Evolutionary conservation across 768 basidiomycete species (phyloP).

Genomic region (Lentinula aciculospora): DNA sequence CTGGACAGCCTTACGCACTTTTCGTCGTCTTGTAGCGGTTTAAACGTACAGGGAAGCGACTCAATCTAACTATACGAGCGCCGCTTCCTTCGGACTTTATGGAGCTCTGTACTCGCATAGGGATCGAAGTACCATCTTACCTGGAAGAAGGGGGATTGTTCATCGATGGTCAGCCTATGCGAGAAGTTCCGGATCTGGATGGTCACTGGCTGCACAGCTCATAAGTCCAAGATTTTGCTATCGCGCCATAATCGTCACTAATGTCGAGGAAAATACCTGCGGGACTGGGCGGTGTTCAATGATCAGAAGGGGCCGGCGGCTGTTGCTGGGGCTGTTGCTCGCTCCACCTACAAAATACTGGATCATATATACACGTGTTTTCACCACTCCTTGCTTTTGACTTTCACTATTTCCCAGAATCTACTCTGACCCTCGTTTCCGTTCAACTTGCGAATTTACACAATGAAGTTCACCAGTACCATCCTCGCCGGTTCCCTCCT

Average conservation of each 20-base stretch:
- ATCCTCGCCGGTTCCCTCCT: neutral
- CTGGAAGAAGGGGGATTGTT: slow-evolving; percentile 40
- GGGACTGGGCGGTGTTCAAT: no score
- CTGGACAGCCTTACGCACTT: no score
- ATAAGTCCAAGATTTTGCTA: no score
- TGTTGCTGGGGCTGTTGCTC: neutral
- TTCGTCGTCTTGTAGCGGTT: slow-evolving; percentile 34
- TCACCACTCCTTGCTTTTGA: neutral
- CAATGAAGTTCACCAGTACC: neutral
- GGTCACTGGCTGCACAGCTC: neutral
- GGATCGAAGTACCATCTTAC: slow-evolving; percentile 31
- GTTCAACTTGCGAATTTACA: neutral
- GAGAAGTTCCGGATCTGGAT: slow-evolving; percentile 10
- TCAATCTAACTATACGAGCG: slow-evolving; percentile 47
- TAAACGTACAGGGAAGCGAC: slow-evolving; percentile 37
- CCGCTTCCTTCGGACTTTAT: slow-evolving; percentile 56
- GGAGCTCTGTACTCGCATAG: slow-evolving; percentile 39
- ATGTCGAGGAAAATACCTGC: no score
- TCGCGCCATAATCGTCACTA: no score
- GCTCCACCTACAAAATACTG: neutral
- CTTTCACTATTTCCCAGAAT: neutral
- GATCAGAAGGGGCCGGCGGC: no score
- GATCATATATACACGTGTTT: neutral
- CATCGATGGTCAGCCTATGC: slow-evolving; percentile 34
- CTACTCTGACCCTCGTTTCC: neutral